These are phyloP conservation scores for Calonectria pseudoreteaudii DNA, from an alignment of 2,329 filamentous ascomycete species.

Conservation along the genomic window DNA sequence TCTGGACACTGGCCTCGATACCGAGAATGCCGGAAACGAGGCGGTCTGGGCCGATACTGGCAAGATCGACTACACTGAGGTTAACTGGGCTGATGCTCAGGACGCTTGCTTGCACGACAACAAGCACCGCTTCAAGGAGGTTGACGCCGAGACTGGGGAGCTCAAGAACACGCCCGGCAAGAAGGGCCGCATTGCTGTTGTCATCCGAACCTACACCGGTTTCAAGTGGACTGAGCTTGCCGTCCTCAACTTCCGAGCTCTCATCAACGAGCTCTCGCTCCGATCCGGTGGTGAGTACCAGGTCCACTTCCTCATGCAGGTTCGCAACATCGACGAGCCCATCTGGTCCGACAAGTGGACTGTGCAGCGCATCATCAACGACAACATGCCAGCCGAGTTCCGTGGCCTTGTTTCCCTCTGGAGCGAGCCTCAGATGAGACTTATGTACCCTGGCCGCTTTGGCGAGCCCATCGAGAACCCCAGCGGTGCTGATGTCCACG, in stretches of 20 bases:
- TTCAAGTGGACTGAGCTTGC: constrained; percentile 84
- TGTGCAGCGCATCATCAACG: constrained; percentile 77
- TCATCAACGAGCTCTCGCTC: constrained; percentile 83
- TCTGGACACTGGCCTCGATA: constrained; percentile 76
- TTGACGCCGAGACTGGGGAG: constrained; percentile 54
- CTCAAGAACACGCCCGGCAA: constrained; percentile 49
- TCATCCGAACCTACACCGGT: constrained; percentile 84
- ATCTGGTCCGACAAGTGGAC: constrained; percentile 85
- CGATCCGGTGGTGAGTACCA: constrained; percentile 84
- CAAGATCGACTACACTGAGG: constrained; percentile 66
- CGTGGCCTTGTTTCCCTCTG: constrained; percentile 84
- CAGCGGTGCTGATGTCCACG: constrained; percentile 69
- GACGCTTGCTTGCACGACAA: constrained; percentile 69
- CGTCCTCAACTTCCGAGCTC: constrained; percentile 82
- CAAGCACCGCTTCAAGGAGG: constrained; percentile 66
- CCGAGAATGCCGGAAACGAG: constrained; percentile 76
- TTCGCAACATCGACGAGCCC: constrained; percentile 81
- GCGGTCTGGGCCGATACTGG: constrained; percentile 66
- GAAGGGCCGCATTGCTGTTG: constrained; percentile 75
- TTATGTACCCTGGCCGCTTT: constrained; percentile 80
- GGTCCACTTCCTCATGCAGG: constrained; percentile 86
- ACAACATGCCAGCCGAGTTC: constrained; percentile 78
- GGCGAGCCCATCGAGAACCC: constrained; percentile 74
- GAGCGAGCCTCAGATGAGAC: constrained; percentile 86
- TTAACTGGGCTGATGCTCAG: constrained; percentile 69